phyloP scores from a whole-genome alignment of 176 grass and related monocot species.

The Musa acuminata region DNA sequence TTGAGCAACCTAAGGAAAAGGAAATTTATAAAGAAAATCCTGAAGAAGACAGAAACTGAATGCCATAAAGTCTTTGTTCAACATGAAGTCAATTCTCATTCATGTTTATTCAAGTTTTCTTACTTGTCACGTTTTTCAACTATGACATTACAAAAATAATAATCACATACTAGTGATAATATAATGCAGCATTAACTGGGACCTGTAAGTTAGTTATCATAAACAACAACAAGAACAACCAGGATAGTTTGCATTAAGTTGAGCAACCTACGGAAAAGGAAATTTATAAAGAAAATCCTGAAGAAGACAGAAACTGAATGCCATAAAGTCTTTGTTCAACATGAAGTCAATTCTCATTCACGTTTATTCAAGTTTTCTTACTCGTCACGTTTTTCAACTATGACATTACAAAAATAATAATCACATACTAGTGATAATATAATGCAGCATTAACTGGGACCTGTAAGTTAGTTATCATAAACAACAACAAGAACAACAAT shows the following conservation, averaged over 20 bases:
- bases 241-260: conserved; percentile 83
- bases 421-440: background rate
- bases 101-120: background rate
- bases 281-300: background rate
- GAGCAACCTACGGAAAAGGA: conserved; percentile 29
- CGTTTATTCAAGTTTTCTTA: background rate
- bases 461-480: background rate
- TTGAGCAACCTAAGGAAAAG: conserved; percentile 30
- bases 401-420: too few species aligned
- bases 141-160: background rate
- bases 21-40: background rate
- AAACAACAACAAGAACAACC: conserved; percentile 26
- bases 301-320: background rate
- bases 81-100: background rate
- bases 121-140: background rate
- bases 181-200: too few species aligned
- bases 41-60: background rate
- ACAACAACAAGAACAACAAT: background rate
- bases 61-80: background rate
- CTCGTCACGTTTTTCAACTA: background rate
- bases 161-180: background rate
- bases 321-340: background rate
- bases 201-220: too few species aligned
- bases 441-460: background rate
- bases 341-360: background rate